Evolutionary conservation across 2,329 filamentous ascomycete genomes (phyloP).

Genomic region (Lecanicillium sp.): DNA sequence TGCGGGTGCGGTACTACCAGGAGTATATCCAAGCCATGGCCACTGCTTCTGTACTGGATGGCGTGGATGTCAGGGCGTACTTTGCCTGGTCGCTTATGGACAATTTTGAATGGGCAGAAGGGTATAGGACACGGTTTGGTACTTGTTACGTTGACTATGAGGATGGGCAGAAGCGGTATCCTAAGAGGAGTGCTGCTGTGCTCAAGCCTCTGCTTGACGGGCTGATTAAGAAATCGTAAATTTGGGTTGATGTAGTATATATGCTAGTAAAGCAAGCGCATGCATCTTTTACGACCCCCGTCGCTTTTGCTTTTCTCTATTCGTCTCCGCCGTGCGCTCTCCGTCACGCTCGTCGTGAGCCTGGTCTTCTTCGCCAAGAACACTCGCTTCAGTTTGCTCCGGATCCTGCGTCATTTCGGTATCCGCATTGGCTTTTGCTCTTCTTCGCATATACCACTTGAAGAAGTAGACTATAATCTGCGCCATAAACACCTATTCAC

Average conservation of each 20-base stretch:
- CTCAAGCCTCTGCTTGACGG: constrained; percentile 64
- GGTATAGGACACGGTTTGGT: constrained; percentile 79
- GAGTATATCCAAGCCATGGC: constrained; percentile 72
- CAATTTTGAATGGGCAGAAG: constrained; percentile 90
- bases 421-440: too few species aligned
- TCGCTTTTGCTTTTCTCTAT: neutral
- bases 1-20: constrained; percentile 72
- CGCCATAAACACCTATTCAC: constrained; percentile 30
- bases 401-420: neutral
- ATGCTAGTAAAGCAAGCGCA: too few species aligned
- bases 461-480: constrained; percentile 39
- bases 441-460: constrained; percentile 30
- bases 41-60: constrained; percentile 60
- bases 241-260: too few species aligned
- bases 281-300: neutral
- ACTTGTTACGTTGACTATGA: constrained; percentile 79
- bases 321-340: neutral
- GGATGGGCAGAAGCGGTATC: constrained; percentile 68
- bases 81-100: constrained; percentile 86
- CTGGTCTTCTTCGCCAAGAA: neutral
- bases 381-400: neutral
- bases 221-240: constrained; percentile 55
- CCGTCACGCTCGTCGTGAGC: too few species aligned
- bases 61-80: constrained; percentile 73
- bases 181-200: constrained; percentile 75